Percentiles rank a stretch among this genome's conserved stretches.
Conservation (phyloP, 306 rosid genomes). For the Casuarina equisetifolia region DNA sequence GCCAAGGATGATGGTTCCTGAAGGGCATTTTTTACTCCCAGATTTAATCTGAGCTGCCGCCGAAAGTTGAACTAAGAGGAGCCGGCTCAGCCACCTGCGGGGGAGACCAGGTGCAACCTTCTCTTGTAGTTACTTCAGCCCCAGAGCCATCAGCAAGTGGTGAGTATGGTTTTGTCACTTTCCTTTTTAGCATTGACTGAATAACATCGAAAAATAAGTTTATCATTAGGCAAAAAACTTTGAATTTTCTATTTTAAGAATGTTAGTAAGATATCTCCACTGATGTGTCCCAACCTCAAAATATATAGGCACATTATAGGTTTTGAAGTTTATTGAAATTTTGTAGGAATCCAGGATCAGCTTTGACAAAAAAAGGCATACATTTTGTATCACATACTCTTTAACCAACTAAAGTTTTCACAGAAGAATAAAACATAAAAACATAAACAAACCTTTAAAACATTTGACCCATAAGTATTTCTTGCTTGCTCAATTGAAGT, state of each 20-base stretch:
- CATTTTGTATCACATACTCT: background rate
- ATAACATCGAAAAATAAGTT: conserved; percentile 29
- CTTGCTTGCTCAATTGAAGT: conserved; percentile 74
- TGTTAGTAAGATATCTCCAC: background rate
- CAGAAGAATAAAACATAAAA: conserved; percentile 1
- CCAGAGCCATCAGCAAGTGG: conserved; percentile 55
- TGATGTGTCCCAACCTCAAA: background rate
- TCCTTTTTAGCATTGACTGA: conserved; percentile 52
- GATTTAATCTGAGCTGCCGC: conserved; percentile 42
- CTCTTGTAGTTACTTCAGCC: conserved; percentile 50
- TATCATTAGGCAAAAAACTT: conserved; percentile 9
- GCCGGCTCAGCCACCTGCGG: conserved; percentile 55
- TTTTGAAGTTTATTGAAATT: background rate
- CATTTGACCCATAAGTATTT: conserved; percentile 65
- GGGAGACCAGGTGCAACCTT: conserved; percentile 51
- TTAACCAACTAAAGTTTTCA: background rate
- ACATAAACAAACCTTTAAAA: conserved; percentile 59
- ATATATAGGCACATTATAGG: background rate
- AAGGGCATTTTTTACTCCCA: conserved; percentile 18
- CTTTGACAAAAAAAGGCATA: background rate
- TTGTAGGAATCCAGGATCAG: too few relatives aligned
- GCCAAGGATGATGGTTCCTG: conserved; percentile 2
- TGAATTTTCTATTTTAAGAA: background rate
- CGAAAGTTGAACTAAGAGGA: conserved; percentile 72
- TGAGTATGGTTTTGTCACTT: conserved; percentile 75